A percentile compares a stretch with the other conserved stretches of the same genome.
Evolutionary conservation across 495 filamentous ascomycete species (phyloP).

Genomic region (Lasiosphaeria miniovina): DNA sequence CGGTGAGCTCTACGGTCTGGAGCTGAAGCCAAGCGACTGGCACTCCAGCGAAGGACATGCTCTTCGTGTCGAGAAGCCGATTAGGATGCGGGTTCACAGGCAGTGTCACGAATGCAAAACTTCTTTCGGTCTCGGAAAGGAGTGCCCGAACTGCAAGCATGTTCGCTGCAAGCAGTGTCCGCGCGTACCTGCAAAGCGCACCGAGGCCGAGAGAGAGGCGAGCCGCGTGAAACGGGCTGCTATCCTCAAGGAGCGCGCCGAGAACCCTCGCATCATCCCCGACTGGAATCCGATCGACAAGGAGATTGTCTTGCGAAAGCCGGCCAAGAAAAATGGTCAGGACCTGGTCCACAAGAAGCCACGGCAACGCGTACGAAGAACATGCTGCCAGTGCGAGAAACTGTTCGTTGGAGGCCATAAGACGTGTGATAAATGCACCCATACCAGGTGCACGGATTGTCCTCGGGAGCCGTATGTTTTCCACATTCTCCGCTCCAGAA

Average conservation of each 20-base stretch:
- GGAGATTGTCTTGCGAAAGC: slow-evolving; percentile 53
- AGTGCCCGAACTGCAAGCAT: slow-evolving; percentile 72
- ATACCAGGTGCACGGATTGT: slow-evolving; percentile 78
- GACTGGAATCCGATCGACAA: slow-evolving; percentile 43
- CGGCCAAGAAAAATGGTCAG: slow-evolving; percentile 63
- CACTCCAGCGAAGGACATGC: slow-evolving; percentile 55
- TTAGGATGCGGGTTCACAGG: slow-evolving; percentile 87
- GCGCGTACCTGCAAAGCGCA: slow-evolving; percentile 59
- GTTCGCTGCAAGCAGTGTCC: slow-evolving; percentile 78
- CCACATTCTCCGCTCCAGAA: background rate
- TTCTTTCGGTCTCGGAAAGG: slow-evolving; percentile 58
- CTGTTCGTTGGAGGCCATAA: slow-evolving; percentile 50
- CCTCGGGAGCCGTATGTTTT: slow-evolving; percentile 74
- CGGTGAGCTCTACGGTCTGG: slow-evolving; percentile 72
- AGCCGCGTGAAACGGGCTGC: slow-evolving; percentile 43
- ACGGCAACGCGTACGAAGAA: slow-evolving; percentile 68
- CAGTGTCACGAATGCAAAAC: slow-evolving; percentile 74
- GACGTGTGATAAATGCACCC: slow-evolving; percentile 65
- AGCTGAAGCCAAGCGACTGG: slow-evolving; percentile 68
- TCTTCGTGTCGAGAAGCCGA: slow-evolving; percentile 78
- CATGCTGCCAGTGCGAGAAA: slow-evolving; percentile 71
- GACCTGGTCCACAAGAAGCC: slow-evolving; percentile 65
- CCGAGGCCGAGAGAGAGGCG: slow-evolving; percentile 48
- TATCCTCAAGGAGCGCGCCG: slow-evolving; percentile 49
- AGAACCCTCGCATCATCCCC: slow-evolving; percentile 44